phyloP scores from a whole-genome alignment of 148 eudicot species.

The Rhododendron williamsianum region DNA sequence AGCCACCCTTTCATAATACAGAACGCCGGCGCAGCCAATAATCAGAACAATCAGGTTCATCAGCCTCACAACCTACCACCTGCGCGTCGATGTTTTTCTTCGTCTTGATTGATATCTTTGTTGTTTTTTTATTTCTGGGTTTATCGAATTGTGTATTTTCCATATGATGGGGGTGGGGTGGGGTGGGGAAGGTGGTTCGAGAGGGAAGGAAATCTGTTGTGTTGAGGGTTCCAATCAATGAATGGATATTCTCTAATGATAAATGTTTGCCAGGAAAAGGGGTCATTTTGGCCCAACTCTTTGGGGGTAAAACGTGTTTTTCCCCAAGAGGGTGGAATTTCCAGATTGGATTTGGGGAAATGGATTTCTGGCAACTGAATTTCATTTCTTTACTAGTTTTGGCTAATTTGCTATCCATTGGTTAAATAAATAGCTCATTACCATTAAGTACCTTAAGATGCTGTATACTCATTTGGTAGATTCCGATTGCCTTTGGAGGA shows the following conservation, averaged over 20 bases:
- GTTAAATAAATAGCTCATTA: not conserved
- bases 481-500: slow-evolving; percentile 1
- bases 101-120: slow-evolving; percentile 20
- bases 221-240: not conserved
- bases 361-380: not conserved
- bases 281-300: not conserved
- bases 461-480: not conserved
- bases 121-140: not conserved
- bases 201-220: not conserved
- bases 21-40: slow-evolving; percentile 13
- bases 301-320: not conserved
- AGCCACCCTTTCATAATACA: slow-evolving; percentile 56
- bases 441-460: not conserved
- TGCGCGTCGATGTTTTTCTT: slow-evolving; percentile 42
- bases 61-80: slow-evolving; percentile 51
- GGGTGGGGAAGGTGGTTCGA: not conserved
- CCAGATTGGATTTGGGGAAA: slow-evolving; percentile 4
- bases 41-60: slow-evolving; percentile 29
- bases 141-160: slow-evolving; percentile 7
- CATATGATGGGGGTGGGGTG: not conserved
- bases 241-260: not conserved
- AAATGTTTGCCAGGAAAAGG: not conserved
- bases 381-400: not conserved
- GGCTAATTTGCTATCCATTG: not conserved
- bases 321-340: not conserved